Base-by-base conservation (phyloP, 257 asterid genomes). In the Solanum medicagineum region DNA sequence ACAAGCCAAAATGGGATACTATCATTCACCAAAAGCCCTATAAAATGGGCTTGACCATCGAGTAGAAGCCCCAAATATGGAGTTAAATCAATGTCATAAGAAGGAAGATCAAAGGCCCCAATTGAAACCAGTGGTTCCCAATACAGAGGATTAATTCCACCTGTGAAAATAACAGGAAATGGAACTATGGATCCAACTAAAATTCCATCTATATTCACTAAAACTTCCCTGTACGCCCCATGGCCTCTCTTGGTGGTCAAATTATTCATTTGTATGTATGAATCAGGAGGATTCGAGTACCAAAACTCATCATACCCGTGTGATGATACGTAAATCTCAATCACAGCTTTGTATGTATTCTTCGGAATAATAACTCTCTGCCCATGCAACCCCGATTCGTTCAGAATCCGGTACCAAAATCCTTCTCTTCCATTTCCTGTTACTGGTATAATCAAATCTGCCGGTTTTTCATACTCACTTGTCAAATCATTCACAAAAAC, bases 281-380 rank as follows among this genome's bases (percentile, higher is more conserved):
- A 74, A 90, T 94, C 97, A 1, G 99, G 96, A 29, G 98, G 98
- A 85, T 96, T 95, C 1, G 97, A 83, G 94, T 93, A 95, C 99
- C 99, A 96, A 59, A 93, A 90, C 88, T 96, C 98, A 55, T 96
- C 99, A 36, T 91, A 57, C 6, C 95, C 97, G 42, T 96, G 99
- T 55, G 79, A 90, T 54, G 99, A 95, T 47, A 91, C 93, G 68
- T 91, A 95, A 74, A 96, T 87, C 90, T 96, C 98, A 49, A 96
- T 47, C 86, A 94, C 94, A 19, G 98, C 98, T 87, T 91, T 93
- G 88, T 92, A 96, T 0, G 98, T 86, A 85, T 92, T 93, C 24
- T 20, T 24, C 4, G 98, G 98, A 68, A 96, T 90, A 85, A 22
- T 85, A 79, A 95, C 84, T 47, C 85, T 90, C 26, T 86, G 90